phyloP scores from a whole-genome alignment of 2,329 filamentous ascomycete genomes.

The Xylariomycetidae sp. region DNA sequence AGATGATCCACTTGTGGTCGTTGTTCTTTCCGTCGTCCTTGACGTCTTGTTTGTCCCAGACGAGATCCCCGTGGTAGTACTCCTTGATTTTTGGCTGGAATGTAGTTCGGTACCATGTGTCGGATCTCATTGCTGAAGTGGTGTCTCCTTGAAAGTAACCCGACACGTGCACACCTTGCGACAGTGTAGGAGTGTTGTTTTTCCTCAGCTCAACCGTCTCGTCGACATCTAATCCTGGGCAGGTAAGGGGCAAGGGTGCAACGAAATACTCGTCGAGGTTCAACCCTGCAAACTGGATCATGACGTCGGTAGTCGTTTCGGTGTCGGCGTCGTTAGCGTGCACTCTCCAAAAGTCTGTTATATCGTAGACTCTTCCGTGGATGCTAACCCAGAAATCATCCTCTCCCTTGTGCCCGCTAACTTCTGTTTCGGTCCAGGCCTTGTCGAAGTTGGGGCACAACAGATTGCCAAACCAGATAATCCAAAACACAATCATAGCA shows the following conservation, averaged over 20 bases:
- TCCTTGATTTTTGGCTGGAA: constrained; percentile 79
- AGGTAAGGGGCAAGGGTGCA: constrained; percentile 68
- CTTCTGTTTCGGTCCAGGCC: constrained; percentile 71
- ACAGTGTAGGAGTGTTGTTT: constrained; percentile 59
- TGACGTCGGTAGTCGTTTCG: constrained; percentile 56
- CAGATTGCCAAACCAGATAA: constrained; percentile 77
- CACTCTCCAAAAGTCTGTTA: constrained; percentile 79
- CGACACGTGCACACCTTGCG: constrained; percentile 63
- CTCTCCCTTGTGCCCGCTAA: constrained; percentile 63
- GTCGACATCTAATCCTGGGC: constrained; percentile 64
- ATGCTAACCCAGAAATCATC: constrained; percentile 85
- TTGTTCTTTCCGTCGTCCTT: constrained; percentile 60
- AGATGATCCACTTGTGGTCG: constrained; percentile 73
- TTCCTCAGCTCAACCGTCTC: constrained; percentile 51
- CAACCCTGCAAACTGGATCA: constrained; percentile 73
- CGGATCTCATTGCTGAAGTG: constrained; percentile 52
- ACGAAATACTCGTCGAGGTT: constrained; percentile 84
- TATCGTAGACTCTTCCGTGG: constrained; percentile 85
- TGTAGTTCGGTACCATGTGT: constrained; percentile 70
- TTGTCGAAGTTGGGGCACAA: constrained; percentile 91
- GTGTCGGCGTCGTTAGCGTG: constrained; percentile 74
- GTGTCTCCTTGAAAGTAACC: constrained; percentile 56
- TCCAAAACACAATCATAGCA: constrained; percentile 81
- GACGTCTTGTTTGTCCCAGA: constrained; percentile 60
- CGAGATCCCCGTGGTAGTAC: constrained; percentile 83